phyloP scores from a whole-genome alignment of 2,329 filamentous ascomycete species.

The Alternaria consortialis region DNA sequence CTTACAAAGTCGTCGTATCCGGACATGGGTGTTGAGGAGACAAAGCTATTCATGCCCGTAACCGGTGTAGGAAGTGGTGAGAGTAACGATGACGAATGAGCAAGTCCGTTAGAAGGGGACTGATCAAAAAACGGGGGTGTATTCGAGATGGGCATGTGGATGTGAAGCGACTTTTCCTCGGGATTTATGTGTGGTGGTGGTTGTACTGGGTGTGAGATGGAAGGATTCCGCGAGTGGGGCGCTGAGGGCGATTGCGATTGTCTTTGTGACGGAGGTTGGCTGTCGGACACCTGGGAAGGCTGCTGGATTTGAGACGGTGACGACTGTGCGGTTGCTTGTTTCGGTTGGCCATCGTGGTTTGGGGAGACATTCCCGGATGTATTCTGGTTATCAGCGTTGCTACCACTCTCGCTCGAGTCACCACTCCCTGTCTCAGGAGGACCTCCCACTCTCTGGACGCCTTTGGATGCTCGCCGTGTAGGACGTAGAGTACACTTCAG shows the following conservation, averaged over 20 bases:
- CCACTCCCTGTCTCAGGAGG: slow-evolving; percentile 41
- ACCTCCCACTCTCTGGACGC: slow-evolving; percentile 41
- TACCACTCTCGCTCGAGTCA: slow-evolving; percentile 46
- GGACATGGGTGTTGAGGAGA: slow-evolving; percentile 56
- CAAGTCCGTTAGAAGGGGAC: slow-evolving; percentile 46
- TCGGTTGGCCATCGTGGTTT: slow-evolving; percentile 33
- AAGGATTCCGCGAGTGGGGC: slow-evolving; percentile 44
- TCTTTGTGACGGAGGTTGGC: slow-evolving; percentile 30
- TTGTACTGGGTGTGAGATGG: slow-evolving; percentile 44
- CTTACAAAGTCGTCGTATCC: slow-evolving; percentile 58
- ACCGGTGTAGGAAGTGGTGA: slow-evolving; percentile 52
- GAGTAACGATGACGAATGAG: slow-evolving; percentile 42
- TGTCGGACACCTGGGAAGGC: slow-evolving; percentile 24
- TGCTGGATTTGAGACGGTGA: slow-evolving; percentile 33
- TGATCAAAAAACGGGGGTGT: slow-evolving; percentile 55
- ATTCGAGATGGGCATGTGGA: slow-evolving; percentile 39
- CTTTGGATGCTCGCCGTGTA: slow-evolving; percentile 59
- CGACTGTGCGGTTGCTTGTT: slow-evolving; percentile 33
- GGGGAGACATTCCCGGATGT: slow-evolving; percentile 49
- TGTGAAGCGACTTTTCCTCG: slow-evolving; percentile 44
- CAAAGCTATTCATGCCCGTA: slow-evolving; percentile 52
- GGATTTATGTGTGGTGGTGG: slow-evolving; percentile 40
- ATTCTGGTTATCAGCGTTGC: slow-evolving; percentile 42
- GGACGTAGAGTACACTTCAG: slow-evolving; percentile 58
- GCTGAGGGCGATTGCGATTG: slow-evolving; percentile 47